phyloP scores from a whole-genome alignment of 257 asterid species.

The Nyctanthes arbortristis region DNA sequence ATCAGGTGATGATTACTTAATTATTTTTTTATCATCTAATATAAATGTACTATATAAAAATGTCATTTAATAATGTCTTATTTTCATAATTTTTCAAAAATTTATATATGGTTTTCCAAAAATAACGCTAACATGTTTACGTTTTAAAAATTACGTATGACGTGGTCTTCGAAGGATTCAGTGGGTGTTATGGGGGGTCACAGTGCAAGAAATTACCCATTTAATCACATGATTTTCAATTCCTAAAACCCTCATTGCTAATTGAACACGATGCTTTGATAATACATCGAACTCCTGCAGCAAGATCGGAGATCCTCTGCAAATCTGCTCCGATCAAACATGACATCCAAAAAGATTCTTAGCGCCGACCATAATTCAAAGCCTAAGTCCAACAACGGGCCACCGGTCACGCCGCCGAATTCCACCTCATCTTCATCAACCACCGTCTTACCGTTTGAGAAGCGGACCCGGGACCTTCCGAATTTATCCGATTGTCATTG shows the following conservation, averaged over 20 bases:
- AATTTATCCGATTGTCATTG: slow-evolving; percentile 83
- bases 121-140: no score
- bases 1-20: no score
- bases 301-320: background rate
- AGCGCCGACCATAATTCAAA: slow-evolving; percentile 32
- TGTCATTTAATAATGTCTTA: no score
- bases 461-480: slow-evolving; percentile 71
- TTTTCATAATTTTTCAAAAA: no score
- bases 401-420: slow-evolving; percentile 18
- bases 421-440: slow-evolving; percentile 47
- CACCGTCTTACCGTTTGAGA: slow-evolving; percentile 33
- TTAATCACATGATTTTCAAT: background rate
- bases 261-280: background rate
- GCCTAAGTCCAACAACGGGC: slow-evolving; percentile 8
- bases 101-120: no score
- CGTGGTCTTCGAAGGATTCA: no score
- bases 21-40: no score
- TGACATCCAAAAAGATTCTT: slow-evolving; percentile 44
- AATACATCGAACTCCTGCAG: background rate
- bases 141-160: no score
- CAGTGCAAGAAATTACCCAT: no score
- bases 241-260: slow-evolving; percentile 3
- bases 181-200: no score
- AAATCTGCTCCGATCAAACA: no score
- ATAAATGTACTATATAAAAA: no score